Evolutionary conservation across 2,329 filamentous ascomycete genomes (phyloP), one percentile per base, ranked within the genome.

Genomic region (Byssoonygena ceratinophila): DNA sequence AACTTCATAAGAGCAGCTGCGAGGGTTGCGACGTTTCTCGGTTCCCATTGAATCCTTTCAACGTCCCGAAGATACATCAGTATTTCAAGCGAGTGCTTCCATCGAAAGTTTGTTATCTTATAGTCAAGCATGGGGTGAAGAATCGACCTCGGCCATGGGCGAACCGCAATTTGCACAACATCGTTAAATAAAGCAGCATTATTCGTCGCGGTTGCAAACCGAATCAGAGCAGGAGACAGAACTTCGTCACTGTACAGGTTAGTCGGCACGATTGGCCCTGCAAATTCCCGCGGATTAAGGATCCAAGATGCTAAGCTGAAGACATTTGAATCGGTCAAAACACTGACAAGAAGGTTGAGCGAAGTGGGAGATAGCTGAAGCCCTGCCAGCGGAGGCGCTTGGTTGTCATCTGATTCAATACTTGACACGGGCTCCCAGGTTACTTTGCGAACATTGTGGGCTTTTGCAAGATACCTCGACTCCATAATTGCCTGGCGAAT

Each of bases 231-330:
- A 11, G 78, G 73, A 2, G 74, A 70, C 22, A 82, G 65, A 45
- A 66, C 65, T 27, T 71, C 71, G 55, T 78, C 65, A 2, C 60
- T 60, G 57, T 79, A 80, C 23, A 71, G 57, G 18, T 61, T 59
- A 11, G 61, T 58, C 20, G 71, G 64, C 22, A 82, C 77, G 2
- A 76, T 55, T 12, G 40, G 49, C 14, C 49, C 49, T n/a, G 32
- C 29, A 18, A n/a, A 77, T 76, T 0, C 76, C 14, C 31, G 59
- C 0, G 72, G 74, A 51, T 74, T 71, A 1, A 82, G 64, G 11
- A 82, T 64, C 73, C 74, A 79, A 29, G 72, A 68, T 3, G 75
- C 78, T 50, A 81, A 67, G 14, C 73, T 69, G 54, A 71, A 75
- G 6, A 48, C 34, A 11, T 46, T 45, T 20, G 55, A 44, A 16